A percentile compares a stretch with the other conserved stretches of the same genome.
Evolutionary conservation across 495 filamentous ascomycete genomes (phyloP).

Genomic region (Ascodesmis nigricans): DNA sequence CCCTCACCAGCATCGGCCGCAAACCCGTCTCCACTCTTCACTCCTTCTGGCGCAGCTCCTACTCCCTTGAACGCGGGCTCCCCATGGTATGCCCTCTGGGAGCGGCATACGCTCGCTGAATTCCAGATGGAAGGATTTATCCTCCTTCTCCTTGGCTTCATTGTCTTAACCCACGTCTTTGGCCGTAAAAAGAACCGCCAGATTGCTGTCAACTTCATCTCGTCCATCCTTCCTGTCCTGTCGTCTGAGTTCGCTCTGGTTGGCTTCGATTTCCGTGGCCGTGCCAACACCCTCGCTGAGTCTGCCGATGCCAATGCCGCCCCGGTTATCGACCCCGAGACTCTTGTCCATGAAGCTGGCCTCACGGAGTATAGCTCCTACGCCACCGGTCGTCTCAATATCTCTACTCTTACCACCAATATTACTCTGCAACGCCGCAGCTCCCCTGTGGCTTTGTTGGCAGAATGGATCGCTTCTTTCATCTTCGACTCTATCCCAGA

Average conservation of each 20-base stretch:
- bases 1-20: constrained; percentile 19
- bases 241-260: constrained; percentile 73
- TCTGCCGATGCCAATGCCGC: constrained; percentile 26
- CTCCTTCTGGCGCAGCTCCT: constrained; percentile 26
- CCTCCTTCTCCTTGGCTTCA: constrained; percentile 44
- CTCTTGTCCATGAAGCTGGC: constrained; percentile 57
- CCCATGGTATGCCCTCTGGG: constrained; percentile 91
- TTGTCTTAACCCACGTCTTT: constrained; percentile 62
- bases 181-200: constrained; percentile 58
- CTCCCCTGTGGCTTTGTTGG: constrained; percentile 54
- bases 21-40: constrained; percentile 25
- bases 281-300: constrained; percentile 21
- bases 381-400: constrained; percentile 81
- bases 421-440: constrained; percentile 69
- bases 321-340: constrained; percentile 30
- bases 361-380: constrained; percentile 69
- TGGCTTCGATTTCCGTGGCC: constrained; percentile 38
- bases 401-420: constrained; percentile 72
- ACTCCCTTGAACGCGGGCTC: constrained; percentile 37
- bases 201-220: constrained; percentile 61
- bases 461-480: constrained; percentile 46
- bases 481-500: constrained; percentile 52
- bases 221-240: constrained; percentile 46
- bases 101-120: constrained; percentile 56
- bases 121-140: constrained; percentile 78